A percentile compares a stretch with the other conserved stretches of the same genome.
phyloP scores from a whole-genome alignment of 306 rosid species.

The Cajanus cajan region DNA sequence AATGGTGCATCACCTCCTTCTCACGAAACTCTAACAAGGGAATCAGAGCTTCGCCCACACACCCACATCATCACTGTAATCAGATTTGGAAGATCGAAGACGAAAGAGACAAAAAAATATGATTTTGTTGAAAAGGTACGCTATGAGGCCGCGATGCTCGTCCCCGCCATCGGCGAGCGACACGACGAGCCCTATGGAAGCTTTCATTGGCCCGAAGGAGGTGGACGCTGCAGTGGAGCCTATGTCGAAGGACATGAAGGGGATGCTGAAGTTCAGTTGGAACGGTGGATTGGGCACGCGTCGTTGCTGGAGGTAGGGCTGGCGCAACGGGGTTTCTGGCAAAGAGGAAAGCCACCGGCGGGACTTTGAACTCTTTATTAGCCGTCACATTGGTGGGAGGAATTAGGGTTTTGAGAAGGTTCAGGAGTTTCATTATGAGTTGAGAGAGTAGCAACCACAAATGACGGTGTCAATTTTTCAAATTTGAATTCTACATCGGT shows the following conservation, averaged over 20 bases:
- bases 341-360: slow-evolving; percentile 85
- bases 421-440: background rate
- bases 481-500: no score
- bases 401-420: slow-evolving; percentile 43
- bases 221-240: slow-evolving; percentile 75
- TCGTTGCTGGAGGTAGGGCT: slow-evolving; percentile 56
- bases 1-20: slow-evolving; percentile 36
- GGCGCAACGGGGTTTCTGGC: slow-evolving; percentile 58
- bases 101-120: background rate
- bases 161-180: slow-evolving; percentile 90
- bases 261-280: slow-evolving; percentile 75
- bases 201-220: slow-evolving; percentile 61
- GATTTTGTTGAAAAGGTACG: no score
- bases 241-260: slow-evolving; percentile 94
- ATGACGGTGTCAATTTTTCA: no score
- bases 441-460: background rate
- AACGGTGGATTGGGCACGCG: slow-evolving; percentile 82
- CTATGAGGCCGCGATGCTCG: slow-evolving; percentile 85
- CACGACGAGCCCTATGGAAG: slow-evolving; percentile 70
- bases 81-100: background rate
- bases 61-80: background rate
- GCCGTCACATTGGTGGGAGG: slow-evolving; percentile 40
- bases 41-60: slow-evolving; percentile 41
- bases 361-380: slow-evolving; percentile 61
- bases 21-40: slow-evolving; percentile 54